Evolutionary conservation across 352 stramenopile species (phyloP).

Genomic region (Phytophthora macrochlamydospora): DNA sequence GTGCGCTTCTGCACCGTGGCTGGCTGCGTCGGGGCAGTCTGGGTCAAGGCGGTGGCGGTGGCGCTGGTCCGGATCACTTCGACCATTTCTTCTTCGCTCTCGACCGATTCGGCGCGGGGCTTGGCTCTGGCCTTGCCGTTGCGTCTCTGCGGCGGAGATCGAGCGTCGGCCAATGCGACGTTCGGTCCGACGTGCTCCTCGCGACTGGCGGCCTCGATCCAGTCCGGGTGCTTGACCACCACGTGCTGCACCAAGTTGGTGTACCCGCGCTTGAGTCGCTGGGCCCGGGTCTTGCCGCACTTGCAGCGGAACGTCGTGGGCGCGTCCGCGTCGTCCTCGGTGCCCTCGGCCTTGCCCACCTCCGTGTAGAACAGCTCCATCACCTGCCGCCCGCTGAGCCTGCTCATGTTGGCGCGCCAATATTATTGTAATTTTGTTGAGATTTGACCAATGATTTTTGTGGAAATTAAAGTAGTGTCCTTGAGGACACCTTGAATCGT

Average conservation of each 20-base stretch:
- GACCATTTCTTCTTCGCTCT: not conserved
- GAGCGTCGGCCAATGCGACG: constrained; percentile 21
- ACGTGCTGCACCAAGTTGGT: constrained; percentile 75
- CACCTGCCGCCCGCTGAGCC: constrained; percentile 49
- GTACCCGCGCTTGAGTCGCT: constrained; percentile 60
- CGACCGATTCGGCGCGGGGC: constrained; percentile 1
- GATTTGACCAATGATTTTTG: not conserved
- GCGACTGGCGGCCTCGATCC: constrained; percentile 36
- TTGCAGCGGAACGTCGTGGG: constrained; percentile 56
- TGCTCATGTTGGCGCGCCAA: constrained; percentile 22
- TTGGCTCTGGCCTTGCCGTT: constrained; percentile 12
- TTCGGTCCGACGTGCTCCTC: constrained; percentile 26
- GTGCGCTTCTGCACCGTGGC: constrained; percentile 58
- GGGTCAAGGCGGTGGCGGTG: constrained; percentile 1
- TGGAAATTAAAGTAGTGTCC: not conserved
- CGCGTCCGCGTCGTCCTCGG: constrained; percentile 7
- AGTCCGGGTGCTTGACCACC: constrained; percentile 66
- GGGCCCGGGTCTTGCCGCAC: constrained; percentile 62
- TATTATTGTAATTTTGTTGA: not conserved
- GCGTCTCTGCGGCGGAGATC: constrained; percentile 14
- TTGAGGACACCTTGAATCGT: not conserved
- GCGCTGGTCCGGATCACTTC: too few species aligned
- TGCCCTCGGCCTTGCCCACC: constrained; percentile 6
- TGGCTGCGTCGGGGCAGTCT: constrained; percentile 3
- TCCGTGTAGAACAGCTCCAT: constrained; percentile 59